Evolutionary conservation across 371 early-diverging fungal genomes (phyloP), one percentile per base, ranked within the genome.

Genomic region (Capillidium heterosporum): DNA sequence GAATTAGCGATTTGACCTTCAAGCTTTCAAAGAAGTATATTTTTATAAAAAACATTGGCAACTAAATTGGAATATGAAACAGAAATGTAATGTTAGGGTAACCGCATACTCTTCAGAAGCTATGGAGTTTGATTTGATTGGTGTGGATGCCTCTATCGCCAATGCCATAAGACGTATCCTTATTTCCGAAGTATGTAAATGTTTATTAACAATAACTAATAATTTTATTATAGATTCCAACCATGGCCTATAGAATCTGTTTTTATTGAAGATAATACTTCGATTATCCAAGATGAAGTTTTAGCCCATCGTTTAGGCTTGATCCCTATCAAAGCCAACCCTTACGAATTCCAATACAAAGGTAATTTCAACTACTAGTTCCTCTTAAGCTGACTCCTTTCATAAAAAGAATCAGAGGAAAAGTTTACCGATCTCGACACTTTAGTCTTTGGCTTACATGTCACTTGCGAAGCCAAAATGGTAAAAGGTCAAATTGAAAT

Each of bases 241-340:
- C 95, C 0, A 85, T 96, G 91, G 98, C 99, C n/a, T 8, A 95
- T 98, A 51, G 98, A 99, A 64, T 80, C 84, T 44, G 95, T 99
- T 13, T 95, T 81, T 66, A 80, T 99, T 54, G 68, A 80, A 73
- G 86, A 95, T 74, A 97, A 99, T 74, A 91, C 88, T 13, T 82
- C 88, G 3, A 78, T 99, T 41, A 81, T 99, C 63, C 87, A 89
- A 57, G 99, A 99, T 66, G 99, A 99, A 70, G 82, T 98, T 1
- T 67, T 99, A 41, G 85, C 97, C n/a, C 95, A 98, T 63, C 82
- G 99, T 59, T 70, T 99, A 32, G 99, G 99, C 29, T 71, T 99
- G 60, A 78, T 99, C 53, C 99, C 99, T 35, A 86, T 99, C 60
- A 68, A 80, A 46, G 89, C 85, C 7, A 85, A 93, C 67, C 91